Base-by-base conservation (phyloP, 1,284 basidiomycete species). In the Moesziomyces sp. region DNA sequence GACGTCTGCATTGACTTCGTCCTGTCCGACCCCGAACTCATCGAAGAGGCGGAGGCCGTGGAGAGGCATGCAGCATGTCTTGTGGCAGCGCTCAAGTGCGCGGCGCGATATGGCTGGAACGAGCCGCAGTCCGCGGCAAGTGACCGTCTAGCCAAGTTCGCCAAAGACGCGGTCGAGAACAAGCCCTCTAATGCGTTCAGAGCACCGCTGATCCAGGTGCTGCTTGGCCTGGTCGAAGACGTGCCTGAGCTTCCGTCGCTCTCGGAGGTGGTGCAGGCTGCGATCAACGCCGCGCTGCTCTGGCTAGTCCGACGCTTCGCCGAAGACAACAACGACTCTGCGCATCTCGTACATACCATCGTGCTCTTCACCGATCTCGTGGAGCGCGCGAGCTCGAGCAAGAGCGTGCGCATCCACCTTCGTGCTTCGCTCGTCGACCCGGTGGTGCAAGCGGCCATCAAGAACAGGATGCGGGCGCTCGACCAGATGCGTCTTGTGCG, bases 361-460 rank as follows among this genome's bases (percentile, higher is more conserved):
- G 30, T 18, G 7, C n/a, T 57, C 0, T 65, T 80, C 50, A 56
- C 57, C 8, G 24, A 43, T 7, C 57, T 77, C 5, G 11, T 79
- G 1, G 44, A 70, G 19, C 43, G 53, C 28, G 13, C 48, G 35
- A 28, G 24, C n/a, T 43, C 19, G 19, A 46, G 51, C 35, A 9
- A 45, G 0, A 11, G 40, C 2, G n/a, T 62, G 6, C 16, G 45
- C 5, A 21, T 76, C n/a, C 63, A 66, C 46, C 84, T 89, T 40
- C 91, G 90, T 68, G 74, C 87, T 1, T 88, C 91, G 71, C 84
- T 91, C 8, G 89, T 89, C 0, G 94, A 97, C 65, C 90, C 92
- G 0, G 85, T 93, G 24, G 79, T 96, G 38, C 88, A 88, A 7
- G 89, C 89, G 0, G 87, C 89, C 2, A 85, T 92, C 40, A 90